Base-by-base conservation (phyloP, 2,329 filamentous ascomycete species). In the Ascochyta fabae region DNA sequence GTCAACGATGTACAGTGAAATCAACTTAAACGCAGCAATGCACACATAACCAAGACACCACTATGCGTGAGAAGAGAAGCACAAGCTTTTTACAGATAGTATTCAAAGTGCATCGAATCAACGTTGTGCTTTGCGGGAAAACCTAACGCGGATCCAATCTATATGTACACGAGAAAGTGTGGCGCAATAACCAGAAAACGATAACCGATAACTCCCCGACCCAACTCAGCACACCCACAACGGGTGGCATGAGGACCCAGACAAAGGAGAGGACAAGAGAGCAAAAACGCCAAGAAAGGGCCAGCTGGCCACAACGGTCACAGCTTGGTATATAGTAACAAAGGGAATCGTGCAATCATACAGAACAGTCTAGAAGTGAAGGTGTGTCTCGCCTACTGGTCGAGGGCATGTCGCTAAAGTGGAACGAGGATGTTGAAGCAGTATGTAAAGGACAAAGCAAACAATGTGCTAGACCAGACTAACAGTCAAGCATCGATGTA, bases 401-500 rank as follows among this genome's bases (percentile, higher is more conserved):
- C 24, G 34, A 47, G 41, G 6, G 19, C 26, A 44, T 26, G 35
- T 56, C 47, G 48, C 39, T 51, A 51, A 51, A 13, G 16, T 52
- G 43, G 23, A 19, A 39, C 39, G 51, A 48, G 44, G 56, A 60
- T 41, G 49, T 45, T 60, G 10, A 15, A 48, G 42, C 12, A 35
- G 12, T 23, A 19, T 22, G 12, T 12, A 24, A 27, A 26, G 19
- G 24, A 47, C 13, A 15, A 31, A 29, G 43, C 16, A 42, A 27
- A 7, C 26, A 5, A 38, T 43, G 24, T 36, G 19, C 29, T 19
- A 31, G 24, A 42, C 22, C 15, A 36, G 33, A 53, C 34, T 49
- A 57, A 26, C 41, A 69, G 60, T 75, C 73, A 27, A 75, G 64
- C 61, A 72, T 69, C 49, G 71, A 71, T n/a, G 71, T 75, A 46